These are phyloP conservation scores for Glycine tomentella DNA, from an alignment of 306 rosid genomes.

Conservation along the genomic window DNA sequence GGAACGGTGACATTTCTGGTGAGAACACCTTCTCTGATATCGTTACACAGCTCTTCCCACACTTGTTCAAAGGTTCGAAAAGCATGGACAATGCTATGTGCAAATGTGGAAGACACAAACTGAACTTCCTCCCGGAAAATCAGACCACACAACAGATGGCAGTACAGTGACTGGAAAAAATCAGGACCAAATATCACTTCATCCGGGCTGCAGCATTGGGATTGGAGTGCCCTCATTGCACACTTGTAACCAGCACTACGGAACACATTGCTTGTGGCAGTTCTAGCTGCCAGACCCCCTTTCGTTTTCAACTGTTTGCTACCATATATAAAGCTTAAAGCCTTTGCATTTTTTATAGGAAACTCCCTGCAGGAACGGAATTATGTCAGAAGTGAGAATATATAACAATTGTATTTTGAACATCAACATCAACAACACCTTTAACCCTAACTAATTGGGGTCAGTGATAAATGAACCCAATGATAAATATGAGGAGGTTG, in stretches of 20 bases:
- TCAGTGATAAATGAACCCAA: too few species aligned
- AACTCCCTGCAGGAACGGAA: conserved; percentile 61
- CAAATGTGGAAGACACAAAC: conserved; percentile 74
- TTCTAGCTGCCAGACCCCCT: conserved; percentile 86
- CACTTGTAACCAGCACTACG: conserved; percentile 55
- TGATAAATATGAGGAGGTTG: too few species aligned
- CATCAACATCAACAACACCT: background rate
- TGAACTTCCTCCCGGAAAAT: conserved; percentile 75
- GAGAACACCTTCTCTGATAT: conserved; percentile 75
- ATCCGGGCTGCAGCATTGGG: conserved; percentile 85
- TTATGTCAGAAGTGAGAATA: conserved; percentile 1
- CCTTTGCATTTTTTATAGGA: conserved; percentile 83
- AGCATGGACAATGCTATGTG: conserved; percentile 84
- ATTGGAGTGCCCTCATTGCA: conserved; percentile 70
- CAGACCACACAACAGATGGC: conserved; percentile 86
- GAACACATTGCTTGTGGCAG: conserved; percentile 86
- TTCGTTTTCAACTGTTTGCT: conserved; percentile 82
- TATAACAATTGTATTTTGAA: background rate
- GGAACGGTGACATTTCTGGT: conserved; percentile 64
- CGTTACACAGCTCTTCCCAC: conserved; percentile 83
- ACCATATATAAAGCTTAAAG: conserved; percentile 78
- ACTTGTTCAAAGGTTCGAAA: conserved; percentile 79
- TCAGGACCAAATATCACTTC: conserved; percentile 93
- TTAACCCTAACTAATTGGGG: too few species aligned
- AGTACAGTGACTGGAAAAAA: conserved; percentile 83